phyloP scores from a whole-genome alignment of 495 filamentous ascomycete species.

The Usnea hakonensis region DNA sequence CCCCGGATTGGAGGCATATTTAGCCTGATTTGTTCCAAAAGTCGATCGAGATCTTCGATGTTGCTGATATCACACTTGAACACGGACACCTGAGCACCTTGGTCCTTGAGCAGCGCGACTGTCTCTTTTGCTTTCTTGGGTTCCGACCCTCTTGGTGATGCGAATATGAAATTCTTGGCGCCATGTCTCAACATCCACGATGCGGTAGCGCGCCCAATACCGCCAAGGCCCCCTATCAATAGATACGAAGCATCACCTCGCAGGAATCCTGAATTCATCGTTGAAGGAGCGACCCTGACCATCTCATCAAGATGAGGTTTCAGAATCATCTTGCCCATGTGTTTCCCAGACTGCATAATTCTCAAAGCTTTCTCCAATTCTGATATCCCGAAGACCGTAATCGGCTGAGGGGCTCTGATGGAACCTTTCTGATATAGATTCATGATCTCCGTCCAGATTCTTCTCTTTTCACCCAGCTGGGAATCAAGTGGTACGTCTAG shows the following conservation, averaged over 20 bases:
- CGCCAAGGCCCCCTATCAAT: slow-evolving; percentile 39
- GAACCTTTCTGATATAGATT: neutral
- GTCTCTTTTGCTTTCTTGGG: slow-evolving; percentile 19
- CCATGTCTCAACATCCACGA: slow-evolving; percentile 34
- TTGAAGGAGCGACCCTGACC: slow-evolving; percentile 22
- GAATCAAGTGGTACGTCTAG: slow-evolving; percentile 22
- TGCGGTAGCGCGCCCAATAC: slow-evolving; percentile 37
- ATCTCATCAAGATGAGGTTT: slow-evolving; percentile 17
- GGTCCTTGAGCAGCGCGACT: slow-evolving; percentile 15
- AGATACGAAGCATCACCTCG: slow-evolving; percentile 32
- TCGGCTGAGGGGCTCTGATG: slow-evolving; percentile 35
- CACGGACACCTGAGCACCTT: slow-evolving; percentile 22
- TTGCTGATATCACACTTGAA: slow-evolving; percentile 31
- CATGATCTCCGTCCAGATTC: slow-evolving; percentile 5
- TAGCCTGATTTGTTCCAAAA: neutral
- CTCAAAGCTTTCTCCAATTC: slow-evolving; percentile 42
- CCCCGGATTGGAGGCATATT: slow-evolving; percentile 30
- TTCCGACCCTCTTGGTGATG: slow-evolving; percentile 28
- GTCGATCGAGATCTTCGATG: slow-evolving; percentile 3
- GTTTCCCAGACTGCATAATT: slow-evolving; percentile 41
- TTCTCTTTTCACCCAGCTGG: slow-evolving; percentile 2
- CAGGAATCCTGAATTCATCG: slow-evolving; percentile 8
- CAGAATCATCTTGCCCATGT: slow-evolving; percentile 45
- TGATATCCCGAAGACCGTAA: slow-evolving; percentile 32
- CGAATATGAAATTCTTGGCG: slow-evolving; percentile 32